Evolutionary conservation across 352 stramenopile species (phyloP), one percentile per base, ranked within the genome.

Genomic region (Pythium pyrilobum): DNA sequence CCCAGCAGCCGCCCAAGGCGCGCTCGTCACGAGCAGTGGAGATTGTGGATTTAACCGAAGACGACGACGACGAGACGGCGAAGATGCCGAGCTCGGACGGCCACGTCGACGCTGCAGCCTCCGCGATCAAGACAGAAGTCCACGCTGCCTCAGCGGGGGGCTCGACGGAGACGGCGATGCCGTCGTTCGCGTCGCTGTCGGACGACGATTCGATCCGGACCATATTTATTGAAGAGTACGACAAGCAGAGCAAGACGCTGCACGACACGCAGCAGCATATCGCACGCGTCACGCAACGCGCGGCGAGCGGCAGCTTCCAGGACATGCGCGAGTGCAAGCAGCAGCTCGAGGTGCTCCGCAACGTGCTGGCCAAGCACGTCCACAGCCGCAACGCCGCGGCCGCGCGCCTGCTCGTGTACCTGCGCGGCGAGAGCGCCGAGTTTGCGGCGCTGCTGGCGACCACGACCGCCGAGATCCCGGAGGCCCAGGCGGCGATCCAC

Each of bases 181-280:
- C 24, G 13, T 44, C 43, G 21, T 24, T 29, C 3, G 34, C 39
- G 0, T 21, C 44, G 52, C 32, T 67, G 15, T 57, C 70, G 0
- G 64, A 86, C n/a, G 72, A 77, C 45, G 78, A 89, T 38, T 55
- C 67, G n/a, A 45, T 85, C 25, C 57, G 75, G 52, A 58, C 62
- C 10, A 74, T 59, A 13, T 80, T 85, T 72, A 69, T 87, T 18
- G 48, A 51, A 23, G 66, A 85, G 52, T 89, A 89, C 69, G 84
- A 85, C 39, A 57, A 58, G 0, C 36, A 80, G 21, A 87, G 64
- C 42, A 53, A 57, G 8, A 62, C 62, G 13, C 75, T 87, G n/a
- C 72, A 67, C 29, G 62, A 67, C 24, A 68, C 69, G 42, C 67
- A 87, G n/a, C 61, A 74, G 27, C 52, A 79, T 36, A 49, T 60